A percentile compares a stretch with the other conserved stretches of the same genome.
Evolutionary conservation across 768 basidiomycete genomes (phyloP).

Genomic region (Podaxis pistillaris): DNA sequence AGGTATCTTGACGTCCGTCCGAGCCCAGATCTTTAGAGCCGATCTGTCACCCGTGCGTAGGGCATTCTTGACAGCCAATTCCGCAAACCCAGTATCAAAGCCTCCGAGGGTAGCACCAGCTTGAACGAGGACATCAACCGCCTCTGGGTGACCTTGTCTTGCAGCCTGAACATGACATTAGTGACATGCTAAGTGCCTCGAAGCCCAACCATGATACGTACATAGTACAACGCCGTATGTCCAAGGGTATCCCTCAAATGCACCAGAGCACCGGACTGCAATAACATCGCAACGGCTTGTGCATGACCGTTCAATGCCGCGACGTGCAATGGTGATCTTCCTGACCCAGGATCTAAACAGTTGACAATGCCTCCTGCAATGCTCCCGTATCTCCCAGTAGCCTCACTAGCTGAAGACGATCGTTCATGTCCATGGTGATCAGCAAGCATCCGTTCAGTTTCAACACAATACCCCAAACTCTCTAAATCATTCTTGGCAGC

Average conservation of each 20-base stretch:
- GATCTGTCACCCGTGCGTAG: slow-evolving; percentile 39
- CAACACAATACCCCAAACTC: slow-evolving; percentile 60
- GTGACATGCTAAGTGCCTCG: slow-evolving; percentile 4
- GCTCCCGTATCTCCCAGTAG: slow-evolving; percentile 28
- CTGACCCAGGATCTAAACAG: slow-evolving; percentile 66
- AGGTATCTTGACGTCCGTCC: slow-evolving; percentile 40
- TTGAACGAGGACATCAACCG: slow-evolving; percentile 64
- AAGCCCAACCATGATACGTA: slow-evolving; percentile 30
- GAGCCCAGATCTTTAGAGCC: slow-evolving; percentile 52
- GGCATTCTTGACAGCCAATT: slow-evolving; percentile 40
- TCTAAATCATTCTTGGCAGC: slow-evolving; percentile 68
- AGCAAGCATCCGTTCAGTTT: slow-evolving; percentile 23
- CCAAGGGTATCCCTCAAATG: slow-evolving; percentile 79
- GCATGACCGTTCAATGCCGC: slow-evolving; percentile 69
- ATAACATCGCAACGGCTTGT: slow-evolving; percentile 44
- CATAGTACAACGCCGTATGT: slow-evolving; percentile 84
- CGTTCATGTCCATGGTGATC: slow-evolving; percentile 18
- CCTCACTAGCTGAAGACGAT: slow-evolving; percentile 23
- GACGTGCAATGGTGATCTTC: slow-evolving; percentile 75
- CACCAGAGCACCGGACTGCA: slow-evolving; percentile 76
- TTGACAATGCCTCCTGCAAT: slow-evolving; percentile 73
- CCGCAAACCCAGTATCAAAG: slow-evolving; percentile 60
- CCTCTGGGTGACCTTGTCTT: slow-evolving; percentile 59
- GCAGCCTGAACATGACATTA: slow-evolving; percentile 46
- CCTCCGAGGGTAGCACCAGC: slow-evolving; percentile 77